Evolutionary conservation across 768 basidiomycete species (phyloP).

Genomic region (Sporobolomyces roseus): DNA sequence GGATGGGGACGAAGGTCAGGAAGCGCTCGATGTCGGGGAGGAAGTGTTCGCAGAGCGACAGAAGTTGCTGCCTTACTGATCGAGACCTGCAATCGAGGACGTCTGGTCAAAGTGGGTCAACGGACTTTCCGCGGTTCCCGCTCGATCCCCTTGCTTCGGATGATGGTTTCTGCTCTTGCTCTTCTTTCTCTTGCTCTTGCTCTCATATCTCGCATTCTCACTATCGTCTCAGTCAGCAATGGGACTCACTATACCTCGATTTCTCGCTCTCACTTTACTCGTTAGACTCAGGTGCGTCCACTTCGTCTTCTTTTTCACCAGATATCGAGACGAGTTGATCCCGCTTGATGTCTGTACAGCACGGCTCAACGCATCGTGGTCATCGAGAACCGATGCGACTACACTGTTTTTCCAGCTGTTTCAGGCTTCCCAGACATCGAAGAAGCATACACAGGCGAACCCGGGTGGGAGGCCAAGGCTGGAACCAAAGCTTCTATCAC

Average conservation of each 20-base stretch:
- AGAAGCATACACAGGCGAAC: constrained; percentile 1
- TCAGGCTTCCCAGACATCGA: background rate
- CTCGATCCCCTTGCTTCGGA: too few species aligned
- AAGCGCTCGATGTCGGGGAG: constrained; percentile 43
- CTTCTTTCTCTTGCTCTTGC: too few species aligned
- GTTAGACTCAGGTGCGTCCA: background rate
- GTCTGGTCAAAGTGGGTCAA: too few species aligned
- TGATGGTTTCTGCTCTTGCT: too few species aligned
- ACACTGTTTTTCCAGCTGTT: constrained; percentile 7
- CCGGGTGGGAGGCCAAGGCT: background rate
- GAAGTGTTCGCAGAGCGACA: constrained; percentile 46
- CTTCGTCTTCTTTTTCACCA: too few species aligned
- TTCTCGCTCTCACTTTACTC: background rate
- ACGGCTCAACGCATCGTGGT: constrained; percentile 12
- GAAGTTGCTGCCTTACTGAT: constrained; percentile 48
- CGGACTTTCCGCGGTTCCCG: too few species aligned
- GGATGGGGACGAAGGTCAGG: constrained; percentile 43
- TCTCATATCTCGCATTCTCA: too few species aligned
- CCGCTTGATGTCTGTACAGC: too few species aligned
- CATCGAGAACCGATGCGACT: constrained; percentile 16
- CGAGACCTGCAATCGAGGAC: too few species aligned
- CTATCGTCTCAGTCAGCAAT: background rate
- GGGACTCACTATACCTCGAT: background rate
- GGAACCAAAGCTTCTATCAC: background rate
- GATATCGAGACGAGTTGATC: too few species aligned